Conservation (phyloP, 2,329 filamentous ascomycete genomes). For the Sporothrix sp. region DNA sequence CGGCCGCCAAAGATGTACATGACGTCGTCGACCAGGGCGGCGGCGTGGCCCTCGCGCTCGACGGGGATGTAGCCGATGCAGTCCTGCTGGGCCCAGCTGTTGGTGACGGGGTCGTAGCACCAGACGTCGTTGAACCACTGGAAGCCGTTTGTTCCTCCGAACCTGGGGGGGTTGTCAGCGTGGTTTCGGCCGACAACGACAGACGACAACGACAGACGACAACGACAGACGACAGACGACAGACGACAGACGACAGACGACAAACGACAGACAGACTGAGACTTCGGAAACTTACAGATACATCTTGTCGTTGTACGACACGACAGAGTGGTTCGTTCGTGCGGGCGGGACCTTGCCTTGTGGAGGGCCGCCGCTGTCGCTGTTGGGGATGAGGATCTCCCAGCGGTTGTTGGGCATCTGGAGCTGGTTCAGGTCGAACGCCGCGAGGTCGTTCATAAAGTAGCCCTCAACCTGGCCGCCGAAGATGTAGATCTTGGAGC, state of each 20-base stretch:
- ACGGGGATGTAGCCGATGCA: conserved; percentile 97
- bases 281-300: conserved; percentile 62
- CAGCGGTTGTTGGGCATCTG: conserved; percentile 86
- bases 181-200: too few relatives aligned
- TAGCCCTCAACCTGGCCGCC: conserved; percentile 94
- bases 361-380: conserved; percentile 48
- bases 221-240: too few relatives aligned
- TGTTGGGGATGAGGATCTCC: conserved; percentile 81
- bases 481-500: conserved; percentile 95
- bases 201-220: too few relatives aligned
- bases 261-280: background rate
- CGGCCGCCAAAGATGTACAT: conserved; percentile 99
- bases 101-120: conserved; percentile 79
- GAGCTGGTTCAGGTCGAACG: conserved; percentile 90
- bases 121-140: conserved; percentile 99
- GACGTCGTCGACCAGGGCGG: conserved; percentile 87
- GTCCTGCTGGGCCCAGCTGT: conserved; percentile 79
- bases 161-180: conserved; percentile 40
- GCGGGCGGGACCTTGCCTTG: conserved; percentile 68
- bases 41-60: conserved; percentile 86
- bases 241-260: background rate
- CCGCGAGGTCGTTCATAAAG: conserved; percentile 95
- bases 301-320: conserved; percentile 87
- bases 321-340: conserved; percentile 86
- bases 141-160: conserved; percentile 90